Evolutionary conservation across 179 eudicot species (phyloP).

Genomic region (Beta macrorhiza): DNA sequence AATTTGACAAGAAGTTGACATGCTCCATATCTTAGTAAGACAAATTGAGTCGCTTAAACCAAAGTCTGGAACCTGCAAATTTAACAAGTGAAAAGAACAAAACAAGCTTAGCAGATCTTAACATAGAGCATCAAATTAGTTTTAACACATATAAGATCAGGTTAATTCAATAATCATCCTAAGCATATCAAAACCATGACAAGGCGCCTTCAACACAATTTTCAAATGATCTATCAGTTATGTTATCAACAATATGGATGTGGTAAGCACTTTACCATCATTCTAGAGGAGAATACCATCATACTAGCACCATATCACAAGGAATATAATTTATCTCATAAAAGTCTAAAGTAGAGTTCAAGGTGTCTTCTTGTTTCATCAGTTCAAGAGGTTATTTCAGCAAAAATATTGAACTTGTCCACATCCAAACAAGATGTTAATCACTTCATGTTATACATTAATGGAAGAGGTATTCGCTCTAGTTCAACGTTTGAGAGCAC

Average conservation of each 20-base stretch:
- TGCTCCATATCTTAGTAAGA: conserved; percentile 70
- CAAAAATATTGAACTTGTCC: background rate
- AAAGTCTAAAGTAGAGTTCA: background rate
- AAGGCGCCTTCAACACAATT: background rate
- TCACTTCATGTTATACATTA: background rate
- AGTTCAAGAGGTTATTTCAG: background rate
- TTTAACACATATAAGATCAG: background rate
- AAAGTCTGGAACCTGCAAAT: conserved; percentile 47
- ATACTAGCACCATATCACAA: background rate
- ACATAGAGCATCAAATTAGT: background rate
- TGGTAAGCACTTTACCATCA: background rate
- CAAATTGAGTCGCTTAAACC: conserved; percentile 39
- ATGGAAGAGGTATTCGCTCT: background rate
- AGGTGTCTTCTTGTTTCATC: background rate
- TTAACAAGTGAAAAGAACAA: conserved; percentile 25
- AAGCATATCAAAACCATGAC: too few species aligned
- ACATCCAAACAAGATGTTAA: background rate
- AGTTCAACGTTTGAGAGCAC: background rate
- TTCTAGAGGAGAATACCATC: background rate
- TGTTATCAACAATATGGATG: background rate
- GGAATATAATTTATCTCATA: background rate
- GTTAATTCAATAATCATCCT: background rate
- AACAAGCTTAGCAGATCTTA: background rate
- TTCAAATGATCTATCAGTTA: background rate
- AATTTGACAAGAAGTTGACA: conserved; percentile 61